Conservation (phyloP, 371 early-diverging fungal genomes). For the Chytridium lagenaria region DNA sequence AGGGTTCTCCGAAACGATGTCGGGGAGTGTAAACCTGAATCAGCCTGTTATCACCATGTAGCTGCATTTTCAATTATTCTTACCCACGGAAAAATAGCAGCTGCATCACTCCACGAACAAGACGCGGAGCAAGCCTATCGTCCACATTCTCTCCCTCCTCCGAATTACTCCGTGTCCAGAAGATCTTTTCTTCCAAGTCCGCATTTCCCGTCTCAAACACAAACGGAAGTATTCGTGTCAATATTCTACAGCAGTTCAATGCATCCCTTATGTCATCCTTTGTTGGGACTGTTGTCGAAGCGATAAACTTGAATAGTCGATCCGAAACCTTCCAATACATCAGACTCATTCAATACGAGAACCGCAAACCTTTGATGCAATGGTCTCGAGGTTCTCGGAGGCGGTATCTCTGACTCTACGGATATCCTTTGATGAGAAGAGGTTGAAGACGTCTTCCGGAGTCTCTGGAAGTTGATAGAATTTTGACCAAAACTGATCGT, state of each 20-base stretch:
- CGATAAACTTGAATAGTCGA: constrained; percentile 18
- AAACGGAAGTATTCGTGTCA: constrained; percentile 84
- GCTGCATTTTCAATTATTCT: neutral
- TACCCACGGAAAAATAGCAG: constrained; percentile 71
- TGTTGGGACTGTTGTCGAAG: constrained; percentile 54
- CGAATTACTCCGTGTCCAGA: constrained; percentile 60
- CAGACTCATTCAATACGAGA: neutral
- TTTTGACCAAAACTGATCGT: constrained; percentile 75
- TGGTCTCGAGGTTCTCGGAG: constrained; percentile 73
- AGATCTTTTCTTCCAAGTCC: constrained; percentile 64
- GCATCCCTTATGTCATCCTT: constrained; percentile 50
- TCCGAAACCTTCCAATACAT: neutral
- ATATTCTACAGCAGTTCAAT: constrained; percentile 80
- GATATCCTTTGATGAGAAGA: constrained; percentile 83
- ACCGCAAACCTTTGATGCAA: constrained; percentile 52
- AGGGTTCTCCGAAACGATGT: constrained; percentile 38
- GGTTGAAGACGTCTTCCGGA: constrained; percentile 84
- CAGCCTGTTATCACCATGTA: neutral
- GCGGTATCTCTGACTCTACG: constrained; percentile 75
- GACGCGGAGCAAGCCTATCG: constrained; percentile 55
- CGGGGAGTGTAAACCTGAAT: constrained; percentile 71
- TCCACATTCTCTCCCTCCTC: constrained; percentile 9
- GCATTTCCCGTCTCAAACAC: constrained; percentile 61
- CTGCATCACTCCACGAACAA: constrained; percentile 57
- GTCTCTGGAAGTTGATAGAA: constrained; percentile 74